Percentiles rank a stretch among this genome's conserved stretches.
phyloP scores from a whole-genome alignment of 345 rosid species.

The Populus alba region DNA sequence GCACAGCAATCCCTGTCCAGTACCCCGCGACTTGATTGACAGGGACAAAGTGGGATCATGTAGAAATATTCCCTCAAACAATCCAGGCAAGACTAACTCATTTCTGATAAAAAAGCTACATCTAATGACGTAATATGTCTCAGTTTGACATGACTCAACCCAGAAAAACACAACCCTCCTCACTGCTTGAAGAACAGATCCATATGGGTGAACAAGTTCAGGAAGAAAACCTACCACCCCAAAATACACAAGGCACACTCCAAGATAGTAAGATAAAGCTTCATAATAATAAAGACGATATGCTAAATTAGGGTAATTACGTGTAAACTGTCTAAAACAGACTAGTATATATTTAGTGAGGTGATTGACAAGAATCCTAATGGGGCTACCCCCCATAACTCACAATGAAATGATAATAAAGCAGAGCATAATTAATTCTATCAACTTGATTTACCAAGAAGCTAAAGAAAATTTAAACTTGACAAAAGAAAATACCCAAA shows the following conservation, averaged over 20 bases:
- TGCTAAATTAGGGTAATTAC: too few relatives aligned
- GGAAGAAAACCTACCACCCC: not conserved
- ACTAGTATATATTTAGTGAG: too few relatives aligned
- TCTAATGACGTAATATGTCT: not conserved
- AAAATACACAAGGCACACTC: not conserved
- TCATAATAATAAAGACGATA: too few relatives aligned
- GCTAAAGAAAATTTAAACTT: too few relatives aligned
- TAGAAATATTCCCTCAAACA: conserved; percentile 44
- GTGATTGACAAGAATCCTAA: too few relatives aligned
- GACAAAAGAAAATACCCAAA: not conserved
- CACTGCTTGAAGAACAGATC: not conserved
- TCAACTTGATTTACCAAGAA: too few relatives aligned
- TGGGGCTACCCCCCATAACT: too few relatives aligned
- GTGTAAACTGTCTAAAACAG: not conserved
- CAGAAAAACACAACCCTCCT: not conserved
- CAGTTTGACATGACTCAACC: conserved; percentile 17
- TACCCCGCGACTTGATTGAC: conserved; percentile 34
- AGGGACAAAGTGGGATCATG: conserved; percentile 35
- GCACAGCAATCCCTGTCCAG: conserved; percentile 29
- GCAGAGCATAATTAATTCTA: not conserved
- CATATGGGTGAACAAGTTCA: not conserved
- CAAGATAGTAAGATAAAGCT: not conserved
- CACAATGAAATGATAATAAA: not conserved
- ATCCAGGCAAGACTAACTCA: conserved; percentile 25
- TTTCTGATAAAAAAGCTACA: conserved; percentile 11